A percentile compares a stretch with the other conserved stretches of the same genome.
These are phyloP conservation scores for Cadophora sp. DNA, from an alignment of 2,329 filamentous ascomycete species.

Conservation along the genomic window DNA sequence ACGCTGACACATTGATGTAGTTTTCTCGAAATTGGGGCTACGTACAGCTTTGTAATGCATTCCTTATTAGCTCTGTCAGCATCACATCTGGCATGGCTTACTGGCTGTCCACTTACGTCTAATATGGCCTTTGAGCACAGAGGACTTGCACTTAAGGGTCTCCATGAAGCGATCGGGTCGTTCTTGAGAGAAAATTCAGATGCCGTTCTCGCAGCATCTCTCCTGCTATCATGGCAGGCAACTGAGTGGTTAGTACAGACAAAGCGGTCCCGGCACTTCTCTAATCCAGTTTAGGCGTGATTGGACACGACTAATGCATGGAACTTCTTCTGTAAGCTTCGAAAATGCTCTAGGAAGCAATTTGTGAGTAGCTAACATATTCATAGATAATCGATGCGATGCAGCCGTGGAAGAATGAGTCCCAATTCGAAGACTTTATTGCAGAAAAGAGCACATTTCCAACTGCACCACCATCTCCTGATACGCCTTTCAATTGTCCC, in stretches of 20 bases:
- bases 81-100: slow-evolving; percentile 89
- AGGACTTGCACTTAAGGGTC: slow-evolving; percentile 81
- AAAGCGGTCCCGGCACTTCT: slow-evolving; percentile 34
- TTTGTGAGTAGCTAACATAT: slow-evolving; percentile 39
- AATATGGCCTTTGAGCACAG: slow-evolving; percentile 91
- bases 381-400: slow-evolving; percentile 84
- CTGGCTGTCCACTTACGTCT: slow-evolving; percentile 81
- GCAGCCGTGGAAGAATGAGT: slow-evolving; percentile 90
- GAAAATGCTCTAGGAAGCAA: slow-evolving; percentile 14
- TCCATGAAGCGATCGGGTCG: slow-evolving; percentile 84
- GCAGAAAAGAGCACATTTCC: slow-evolving; percentile 78
- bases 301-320: slow-evolving; percentile 93
- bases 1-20: slow-evolving; percentile 52
- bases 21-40: slow-evolving; percentile 82
- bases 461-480: slow-evolving; percentile 67
- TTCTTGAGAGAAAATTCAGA: slow-evolving; percentile 91
- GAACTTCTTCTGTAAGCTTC: slow-evolving; percentile 79
- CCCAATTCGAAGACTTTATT: slow-evolving; percentile 83
- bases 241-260: slow-evolving; percentile 81
- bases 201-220: slow-evolving; percentile 87
- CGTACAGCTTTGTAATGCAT: slow-evolving; percentile 90
- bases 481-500: too few relatives aligned
- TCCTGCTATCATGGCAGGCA: slow-evolving; percentile 94
- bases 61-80: slow-evolving; percentile 93
- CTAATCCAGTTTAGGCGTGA: slow-evolving; percentile 70